Evolutionary conservation across 306 rosid genomes (phyloP), one percentile per base, ranked within the genome.

Genomic region (Corylus americana): DNA sequence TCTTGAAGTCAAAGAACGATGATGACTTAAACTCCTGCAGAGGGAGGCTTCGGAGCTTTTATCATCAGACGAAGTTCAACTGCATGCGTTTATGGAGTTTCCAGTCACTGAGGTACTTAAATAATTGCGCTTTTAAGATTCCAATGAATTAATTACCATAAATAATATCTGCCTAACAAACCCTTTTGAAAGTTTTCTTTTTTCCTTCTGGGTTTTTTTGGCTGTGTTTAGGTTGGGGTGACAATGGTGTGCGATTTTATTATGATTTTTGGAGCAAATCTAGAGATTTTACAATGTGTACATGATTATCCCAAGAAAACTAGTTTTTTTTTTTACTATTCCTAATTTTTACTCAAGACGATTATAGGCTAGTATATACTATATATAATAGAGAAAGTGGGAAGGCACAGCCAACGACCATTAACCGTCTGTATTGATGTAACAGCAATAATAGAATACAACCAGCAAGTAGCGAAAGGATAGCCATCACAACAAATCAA

Each of bases 191-290:
- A 11, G 29, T 18, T 63, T 44, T 62, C 68, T 37, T 77, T 5
- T 5, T 29, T 42, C 55, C 16, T 77, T 67, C 35, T 69, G 64
- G 70, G 29, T 37, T 42, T 42, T 42, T 5, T 42, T 5, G 45
- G 45, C 7, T 80, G 61, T 74, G 14, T 42, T 42, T 61, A 92
- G 97, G 63, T 77, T 54, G 97, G 97, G 90, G 2, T 86, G 75
- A 95, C 98, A 61, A 11, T 95, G 75, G 87, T 77, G 58, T 92
- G 98, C 98, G 98, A 92, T 64, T 76, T 88, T 12, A 84, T 42
- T 42, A 42, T 42, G 45, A 42, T 42, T 42, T 42, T 6, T 42
- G 6, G 45, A 6, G 45, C 45, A 42, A 42, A 42, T 42, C 45
- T 5, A 0, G 45, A 42, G 1, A 0, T 42, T 42, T 42, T 42